Evolutionary conservation across 2,329 filamentous ascomycete genomes (phyloP).

Genomic region (Cryphonectria nitschkei): DNA sequence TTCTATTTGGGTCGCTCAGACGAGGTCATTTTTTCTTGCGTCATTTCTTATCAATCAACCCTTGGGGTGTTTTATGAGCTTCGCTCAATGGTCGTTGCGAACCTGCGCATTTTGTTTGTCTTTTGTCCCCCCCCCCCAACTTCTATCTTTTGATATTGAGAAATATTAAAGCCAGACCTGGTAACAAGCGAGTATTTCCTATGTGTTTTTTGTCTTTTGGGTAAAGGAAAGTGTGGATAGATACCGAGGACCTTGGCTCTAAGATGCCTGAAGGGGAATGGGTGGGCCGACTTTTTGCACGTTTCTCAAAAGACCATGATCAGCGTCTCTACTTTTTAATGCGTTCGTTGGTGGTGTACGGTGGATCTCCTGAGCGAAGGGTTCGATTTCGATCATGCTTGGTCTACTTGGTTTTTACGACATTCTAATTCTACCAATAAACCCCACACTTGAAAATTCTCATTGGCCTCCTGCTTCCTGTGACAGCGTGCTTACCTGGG

Average conservation of each 20-base stretch:
- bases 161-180: not conserved
- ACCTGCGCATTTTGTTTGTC: not conserved
- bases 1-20: constrained; percentile 5
- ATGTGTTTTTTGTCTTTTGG: not conserved
- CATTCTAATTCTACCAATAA: constrained; percentile 2
- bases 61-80: not conserved
- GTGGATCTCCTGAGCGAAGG: not conserved
- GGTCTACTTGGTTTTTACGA: constrained; percentile 6
- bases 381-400: not conserved
- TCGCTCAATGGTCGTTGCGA: not conserved
- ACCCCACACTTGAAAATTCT: not conserved
- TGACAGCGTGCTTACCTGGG: not conserved
- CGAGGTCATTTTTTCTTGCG: constrained; percentile 21
- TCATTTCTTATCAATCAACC: not conserved
- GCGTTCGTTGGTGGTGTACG: not conserved
- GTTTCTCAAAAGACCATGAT: constrained; percentile 1
- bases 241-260: not conserved
- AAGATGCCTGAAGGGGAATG: not conserved
- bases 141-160: not conserved
- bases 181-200: constrained; percentile 4
- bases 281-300: not conserved
- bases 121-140: not conserved
- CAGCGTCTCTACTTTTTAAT: not conserved
- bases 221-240: not conserved
- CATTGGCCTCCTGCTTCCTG: not conserved